Conservation (phyloP, 495 filamentous ascomycete genomes). For the Aspergillus avenaceus region DNA sequence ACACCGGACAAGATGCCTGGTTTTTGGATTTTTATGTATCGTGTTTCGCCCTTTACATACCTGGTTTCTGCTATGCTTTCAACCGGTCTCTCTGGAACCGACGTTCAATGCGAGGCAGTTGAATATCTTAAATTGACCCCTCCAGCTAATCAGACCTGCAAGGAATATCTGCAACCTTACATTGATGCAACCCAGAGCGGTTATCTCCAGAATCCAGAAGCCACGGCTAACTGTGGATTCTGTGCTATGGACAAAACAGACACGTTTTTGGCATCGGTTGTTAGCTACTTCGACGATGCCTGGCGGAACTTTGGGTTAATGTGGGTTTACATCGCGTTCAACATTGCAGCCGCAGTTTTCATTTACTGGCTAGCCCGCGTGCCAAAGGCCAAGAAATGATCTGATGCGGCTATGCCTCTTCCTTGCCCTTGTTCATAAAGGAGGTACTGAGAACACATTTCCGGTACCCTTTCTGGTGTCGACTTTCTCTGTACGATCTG, state of each 20-base stretch:
- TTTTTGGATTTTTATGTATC: conserved; percentile 74
- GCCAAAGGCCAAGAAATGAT: conserved; percentile 44
- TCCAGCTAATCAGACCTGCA: conserved; percentile 44
- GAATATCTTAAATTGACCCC: conserved; percentile 53
- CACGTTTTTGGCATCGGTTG: conserved; percentile 28
- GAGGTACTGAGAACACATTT: too few relatives aligned
- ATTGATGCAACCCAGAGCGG: conserved; percentile 1
- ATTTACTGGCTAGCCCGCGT: conserved; percentile 72
- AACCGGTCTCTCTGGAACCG: conserved; percentile 44
- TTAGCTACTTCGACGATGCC: conserved; percentile 32
- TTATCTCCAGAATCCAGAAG: conserved; percentile 19
- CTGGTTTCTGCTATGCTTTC: conserved; percentile 20
- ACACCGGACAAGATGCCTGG: conserved; percentile 50
- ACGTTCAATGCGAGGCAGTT: conserved; percentile 47
- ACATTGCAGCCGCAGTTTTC: conserved; percentile 55
- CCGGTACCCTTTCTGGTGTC: too few relatives aligned
- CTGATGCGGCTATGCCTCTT: not conserved
- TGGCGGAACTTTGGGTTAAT: conserved; percentile 49
- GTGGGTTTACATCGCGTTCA: conserved; percentile 61
- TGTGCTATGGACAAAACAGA: conserved; percentile 39
- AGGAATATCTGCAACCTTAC: conserved; percentile 34
- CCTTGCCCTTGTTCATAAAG: too few relatives aligned
- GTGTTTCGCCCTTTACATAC: conserved; percentile 61
- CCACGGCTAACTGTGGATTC: conserved; percentile 32
- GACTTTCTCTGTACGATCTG: too few relatives aligned